Conservation (phyloP, 768 basidiomycete species). For the Termitomyces sp. region DNA sequence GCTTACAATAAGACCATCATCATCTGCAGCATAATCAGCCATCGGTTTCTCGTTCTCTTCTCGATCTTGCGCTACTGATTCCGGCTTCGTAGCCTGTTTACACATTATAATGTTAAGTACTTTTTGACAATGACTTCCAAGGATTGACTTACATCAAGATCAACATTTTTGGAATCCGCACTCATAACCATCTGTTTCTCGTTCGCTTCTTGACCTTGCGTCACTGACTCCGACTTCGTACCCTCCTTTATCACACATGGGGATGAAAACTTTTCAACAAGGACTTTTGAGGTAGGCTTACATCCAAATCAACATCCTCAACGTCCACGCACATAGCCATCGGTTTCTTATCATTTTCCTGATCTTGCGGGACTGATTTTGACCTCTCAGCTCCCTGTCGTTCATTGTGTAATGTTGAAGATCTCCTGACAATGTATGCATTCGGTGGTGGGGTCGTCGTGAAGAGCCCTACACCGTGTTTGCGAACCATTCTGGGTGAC, state of each 20-base stretch:
- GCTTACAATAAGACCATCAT: neutral
- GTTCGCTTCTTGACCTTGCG: neutral
- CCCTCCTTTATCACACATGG: neutral
- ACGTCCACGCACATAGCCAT: slow-evolving; percentile 4
- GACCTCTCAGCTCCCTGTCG: neutral
- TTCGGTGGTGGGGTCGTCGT: slow-evolving; percentile 5
- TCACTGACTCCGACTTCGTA: neutral
- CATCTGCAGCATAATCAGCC: neutral
- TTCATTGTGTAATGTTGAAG: neutral
- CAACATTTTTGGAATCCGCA: neutral
- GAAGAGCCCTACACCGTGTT: slow-evolving; percentile 5
- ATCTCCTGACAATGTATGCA: neutral
- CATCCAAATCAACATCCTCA: neutral
- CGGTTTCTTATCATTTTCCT: neutral
- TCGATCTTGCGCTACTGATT: neutral
- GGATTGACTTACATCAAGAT: neutral
- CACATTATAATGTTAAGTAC: neutral
- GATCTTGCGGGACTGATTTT: neutral
- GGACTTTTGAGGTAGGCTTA: neutral
- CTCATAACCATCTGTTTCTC: neutral
- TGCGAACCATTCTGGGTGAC: neutral
- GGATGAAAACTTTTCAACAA: neutral
- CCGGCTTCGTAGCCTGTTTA: neutral
- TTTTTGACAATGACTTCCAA: neutral
- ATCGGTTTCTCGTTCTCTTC: neutral